Conservation (phyloP, 441 rosid species). For the Gossypium gossypioides region DNA sequence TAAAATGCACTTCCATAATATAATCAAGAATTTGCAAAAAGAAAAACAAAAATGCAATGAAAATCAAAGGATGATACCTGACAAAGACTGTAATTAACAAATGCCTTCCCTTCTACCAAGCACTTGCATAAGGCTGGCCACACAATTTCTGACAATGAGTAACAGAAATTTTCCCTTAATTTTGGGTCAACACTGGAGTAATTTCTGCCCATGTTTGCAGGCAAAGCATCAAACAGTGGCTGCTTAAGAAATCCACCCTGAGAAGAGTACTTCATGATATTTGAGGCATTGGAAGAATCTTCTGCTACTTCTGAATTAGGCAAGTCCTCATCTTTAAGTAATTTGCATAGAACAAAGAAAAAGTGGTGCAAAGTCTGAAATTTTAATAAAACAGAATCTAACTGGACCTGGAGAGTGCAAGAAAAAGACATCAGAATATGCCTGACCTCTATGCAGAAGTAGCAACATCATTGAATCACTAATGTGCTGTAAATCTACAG, state of each 20-base stretch:
- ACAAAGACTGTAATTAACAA: slow-evolving; percentile 60
- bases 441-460: neutral
- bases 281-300: slow-evolving; percentile 28
- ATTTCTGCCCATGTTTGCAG: slow-evolving; percentile 24
- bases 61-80: slow-evolving; percentile 50
- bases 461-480: neutral
- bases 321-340: slow-evolving; percentile 56
- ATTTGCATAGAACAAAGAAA: slow-evolving; percentile 68
- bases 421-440: neutral
- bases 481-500: neutral
- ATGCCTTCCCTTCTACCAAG: slow-evolving; percentile 76
- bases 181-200: slow-evolving; percentile 30
- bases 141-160: slow-evolving; percentile 48
- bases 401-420: slow-evolving; percentile 49
- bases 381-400: slow-evolving; percentile 53
- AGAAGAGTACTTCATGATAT: slow-evolving; percentile 34
- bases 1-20: neutral
- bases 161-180: slow-evolving; percentile 40
- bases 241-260: slow-evolving; percentile 87
- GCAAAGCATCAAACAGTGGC: slow-evolving; percentile 40
- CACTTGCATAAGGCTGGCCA: slow-evolving; percentile 71
- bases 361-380: slow-evolving; percentile 80
- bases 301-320: slow-evolving; percentile 28
- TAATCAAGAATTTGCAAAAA: neutral
- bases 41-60: neutral